These are phyloP conservation scores for Phytophthora sojae DNA, from an alignment of 352 stramenopile genomes.

Conservation along the genomic window DNA sequence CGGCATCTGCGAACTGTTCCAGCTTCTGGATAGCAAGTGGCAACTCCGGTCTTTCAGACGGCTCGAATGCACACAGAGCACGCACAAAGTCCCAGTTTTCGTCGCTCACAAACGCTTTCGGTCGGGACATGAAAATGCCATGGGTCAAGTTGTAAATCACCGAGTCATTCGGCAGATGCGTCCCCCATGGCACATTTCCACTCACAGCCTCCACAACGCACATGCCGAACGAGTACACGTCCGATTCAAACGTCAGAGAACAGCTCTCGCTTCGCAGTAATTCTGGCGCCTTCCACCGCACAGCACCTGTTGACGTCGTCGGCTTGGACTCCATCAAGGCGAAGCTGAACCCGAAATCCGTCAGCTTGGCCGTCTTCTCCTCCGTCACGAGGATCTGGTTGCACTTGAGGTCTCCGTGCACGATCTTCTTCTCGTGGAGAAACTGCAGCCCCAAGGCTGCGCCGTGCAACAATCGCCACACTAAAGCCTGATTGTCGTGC, in stretches of 20 bases:
- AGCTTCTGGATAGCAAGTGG: no score
- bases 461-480: conserved; percentile 30
- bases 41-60: no score
- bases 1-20: no score
- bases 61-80: not conserved
- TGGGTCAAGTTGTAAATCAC: not conserved
- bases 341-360: conserved; percentile 34
- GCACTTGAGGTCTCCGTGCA: conserved; percentile 31
- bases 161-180: not conserved
- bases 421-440: conserved; percentile 18
- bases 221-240: not conserved
- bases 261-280: not conserved
- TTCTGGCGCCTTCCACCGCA: conserved; percentile 19
- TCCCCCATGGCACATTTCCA: not conserved
- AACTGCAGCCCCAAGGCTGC: conserved; percentile 25
- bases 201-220: not conserved
- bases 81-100: not conserved
- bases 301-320: not conserved
- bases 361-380: conserved; percentile 25
- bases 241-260: conserved; percentile 1
- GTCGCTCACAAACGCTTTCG: not conserved
- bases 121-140: not conserved
- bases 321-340: conserved; percentile 5
- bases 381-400: conserved; percentile 31
- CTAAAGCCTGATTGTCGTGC: not conserved